Evolutionary conservation across 2,329 filamentous ascomycete genomes (phyloP), one percentile per base, ranked within the genome.

Genomic region (Pseudogymnoascus sp.): DNA sequence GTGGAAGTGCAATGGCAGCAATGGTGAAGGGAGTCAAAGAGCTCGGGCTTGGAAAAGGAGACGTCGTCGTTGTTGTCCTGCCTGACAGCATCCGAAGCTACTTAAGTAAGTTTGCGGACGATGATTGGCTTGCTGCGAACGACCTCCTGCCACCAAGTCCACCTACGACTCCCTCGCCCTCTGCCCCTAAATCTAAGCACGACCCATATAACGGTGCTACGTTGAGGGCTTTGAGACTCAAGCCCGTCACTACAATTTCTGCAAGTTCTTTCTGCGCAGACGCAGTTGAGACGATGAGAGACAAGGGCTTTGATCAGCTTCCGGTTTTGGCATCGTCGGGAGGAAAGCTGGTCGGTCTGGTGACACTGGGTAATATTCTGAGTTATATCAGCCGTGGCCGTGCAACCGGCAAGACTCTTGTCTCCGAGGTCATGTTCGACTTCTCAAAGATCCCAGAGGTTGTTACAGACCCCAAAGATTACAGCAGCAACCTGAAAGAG

Each of bases 111-210:
- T 99, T 99, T 75, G 92, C 92, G 69, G 95, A 99, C 75, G 96
- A 99, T 74, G 95, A 98, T 80, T 99, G 95, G 96, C 87, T 99
- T 64, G 93, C 92, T 11, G 95, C 95, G 68, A 99, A 99, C 78
- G 89, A 93, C 75, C 90, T 99, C 23, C 84, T 98, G 25, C 85
- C 90, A 41, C 82, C 78, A 68, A 85, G 80, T 62, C 83, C 79
- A 66, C 75, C 74, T 65, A 72, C 71, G 68, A 76, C 67, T 70
- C 74, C 68, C 73, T 77, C 74, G 65, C 71, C 74, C 45, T 72
- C 72, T 60, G 75, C 78, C 54, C 71, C 75, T 14, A 71, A 72
- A 60, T 72, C 76, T 61, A 79, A 72, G 67, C 77, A 80, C 62
- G 90, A 96, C 74, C 84, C 89, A 10, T 95, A 96, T 75, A 81